A percentile compares a stretch with the other conserved stretches of the same genome.
Evolutionary conservation across 192 early-diverging fungal species (phyloP).

Genomic region (Thoreauomyces humboldtii): DNA sequence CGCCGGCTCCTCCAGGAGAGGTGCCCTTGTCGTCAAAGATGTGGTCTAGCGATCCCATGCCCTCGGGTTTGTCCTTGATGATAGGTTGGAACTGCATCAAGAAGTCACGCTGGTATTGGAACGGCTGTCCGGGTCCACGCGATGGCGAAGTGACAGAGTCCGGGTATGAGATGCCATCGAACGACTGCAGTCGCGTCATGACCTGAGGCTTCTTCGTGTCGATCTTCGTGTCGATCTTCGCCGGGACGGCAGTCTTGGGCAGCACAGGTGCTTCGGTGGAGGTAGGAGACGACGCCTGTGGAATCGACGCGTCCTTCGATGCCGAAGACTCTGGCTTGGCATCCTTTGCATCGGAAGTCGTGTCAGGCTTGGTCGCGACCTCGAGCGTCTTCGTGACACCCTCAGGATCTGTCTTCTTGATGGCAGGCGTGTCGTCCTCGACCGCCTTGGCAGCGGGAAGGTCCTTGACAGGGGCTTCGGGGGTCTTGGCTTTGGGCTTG

Average conservation of each 20-base stretch:
- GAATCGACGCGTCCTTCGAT: neutral
- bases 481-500: neutral
- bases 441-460: no score
- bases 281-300: neutral
- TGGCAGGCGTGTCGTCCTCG: neutral
- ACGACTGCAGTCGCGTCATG: conserved; percentile 25
- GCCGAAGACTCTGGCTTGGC: conserved; percentile 8
- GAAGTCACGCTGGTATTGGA: conserved; percentile 72
- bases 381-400: no score
- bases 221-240: conserved; percentile 9
- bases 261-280: neutral
- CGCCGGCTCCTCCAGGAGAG: conserved; percentile 15
- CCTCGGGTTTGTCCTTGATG: conserved; percentile 60
- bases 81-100: conserved; percentile 72
- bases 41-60: conserved; percentile 38
- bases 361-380: no score
- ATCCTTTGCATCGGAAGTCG: no score
- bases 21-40: conserved; percentile 40
- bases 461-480: neutral
- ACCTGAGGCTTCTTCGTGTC: neutral
- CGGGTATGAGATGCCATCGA: conserved; percentile 53
- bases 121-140: conserved; percentile 56
- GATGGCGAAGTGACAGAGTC: conserved; percentile 37
- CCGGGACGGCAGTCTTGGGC: neutral
- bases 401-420: neutral